Evolutionary conservation across 1,284 basidiomycete species (phyloP).

Genomic region (Fomitopsis pinicola): DNA sequence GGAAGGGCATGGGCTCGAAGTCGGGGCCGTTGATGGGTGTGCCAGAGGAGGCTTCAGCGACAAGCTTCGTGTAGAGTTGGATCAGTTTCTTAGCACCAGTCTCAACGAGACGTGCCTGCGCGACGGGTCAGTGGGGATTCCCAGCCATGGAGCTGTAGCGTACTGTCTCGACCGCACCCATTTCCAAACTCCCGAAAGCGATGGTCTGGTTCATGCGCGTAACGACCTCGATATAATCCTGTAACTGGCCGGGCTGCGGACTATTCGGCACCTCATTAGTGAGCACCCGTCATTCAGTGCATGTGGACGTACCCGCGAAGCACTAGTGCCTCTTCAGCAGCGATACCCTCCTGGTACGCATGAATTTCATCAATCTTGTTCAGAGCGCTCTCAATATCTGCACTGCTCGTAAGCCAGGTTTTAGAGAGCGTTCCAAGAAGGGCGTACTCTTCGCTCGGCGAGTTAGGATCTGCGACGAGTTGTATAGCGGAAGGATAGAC

Average conservation of each 20-base stretch:
- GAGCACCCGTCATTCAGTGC: background rate
- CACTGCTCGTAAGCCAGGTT: background rate
- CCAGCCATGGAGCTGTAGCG: constrained; percentile 13
- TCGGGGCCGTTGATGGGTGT: constrained; percentile 57
- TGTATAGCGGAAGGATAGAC: constrained; percentile 73
- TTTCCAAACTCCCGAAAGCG: constrained; percentile 65
- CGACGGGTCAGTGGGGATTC: background rate
- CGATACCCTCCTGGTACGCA: constrained; percentile 70
- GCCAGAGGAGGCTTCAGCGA: constrained; percentile 76
- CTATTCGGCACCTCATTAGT: constrained; percentile 30
- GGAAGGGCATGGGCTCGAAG: constrained; percentile 51
- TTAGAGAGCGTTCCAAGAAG: background rate
- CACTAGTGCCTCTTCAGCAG: constrained; percentile 72
- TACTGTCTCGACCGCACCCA: constrained; percentile 57
- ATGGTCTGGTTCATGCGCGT: constrained; percentile 74
- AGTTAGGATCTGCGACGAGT: constrained; percentile 70
- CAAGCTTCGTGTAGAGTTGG: constrained; percentile 74
- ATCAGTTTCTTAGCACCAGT: constrained; percentile 76
- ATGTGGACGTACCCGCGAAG: constrained; percentile 55
- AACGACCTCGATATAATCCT: constrained; percentile 62
- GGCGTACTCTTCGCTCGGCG: constrained; percentile 61
- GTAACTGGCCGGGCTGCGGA: constrained; percentile 64
- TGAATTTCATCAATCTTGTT: constrained; percentile 74
- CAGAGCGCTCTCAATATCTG: constrained; percentile 76
- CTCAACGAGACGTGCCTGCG: constrained; percentile 70